These are phyloP conservation scores for Dactylorhiza incarnata DNA, from an alignment of 106 monocot genomes.

Conservation along the genomic window DNA sequence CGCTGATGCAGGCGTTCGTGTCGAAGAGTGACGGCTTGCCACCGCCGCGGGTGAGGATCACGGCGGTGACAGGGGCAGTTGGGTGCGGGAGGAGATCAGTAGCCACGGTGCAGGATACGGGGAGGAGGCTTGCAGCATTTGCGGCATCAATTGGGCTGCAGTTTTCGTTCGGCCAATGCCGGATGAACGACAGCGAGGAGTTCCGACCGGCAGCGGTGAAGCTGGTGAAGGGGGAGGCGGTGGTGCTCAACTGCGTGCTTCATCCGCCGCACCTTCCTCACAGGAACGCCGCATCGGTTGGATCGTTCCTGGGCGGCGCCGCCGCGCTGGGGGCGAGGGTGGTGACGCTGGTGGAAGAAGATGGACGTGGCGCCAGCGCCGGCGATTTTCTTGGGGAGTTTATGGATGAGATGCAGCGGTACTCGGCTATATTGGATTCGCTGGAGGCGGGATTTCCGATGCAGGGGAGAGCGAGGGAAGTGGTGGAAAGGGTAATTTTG, in stretches of 20 bases:
- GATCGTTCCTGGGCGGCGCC: slow-evolving; percentile 22
- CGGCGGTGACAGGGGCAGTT: slow-evolving; percentile 21
- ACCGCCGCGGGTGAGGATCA: slow-evolving; percentile 47
- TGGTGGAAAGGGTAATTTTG: slow-evolving; percentile 27
- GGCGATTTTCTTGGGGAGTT: slow-evolving; percentile 17
- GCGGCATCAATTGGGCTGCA: slow-evolving; percentile 40
- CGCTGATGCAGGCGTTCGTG: slow-evolving; percentile 38
- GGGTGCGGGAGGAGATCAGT: background rate
- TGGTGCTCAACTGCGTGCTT: slow-evolving; percentile 37
- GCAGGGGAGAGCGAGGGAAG: slow-evolving; percentile 17
- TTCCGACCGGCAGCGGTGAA: slow-evolving; percentile 24
- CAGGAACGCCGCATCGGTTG: slow-evolving; percentile 11
- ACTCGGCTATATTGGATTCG: slow-evolving; percentile 22
- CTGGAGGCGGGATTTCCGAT: slow-evolving; percentile 23
- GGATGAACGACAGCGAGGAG: slow-evolving; percentile 26
- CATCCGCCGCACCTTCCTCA: slow-evolving; percentile 16
- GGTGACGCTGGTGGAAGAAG: slow-evolving; percentile 22
- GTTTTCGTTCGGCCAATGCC: slow-evolving; percentile 38
- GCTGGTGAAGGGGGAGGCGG: slow-evolving; percentile 31
- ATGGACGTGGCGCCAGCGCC: background rate
- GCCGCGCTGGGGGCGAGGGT: slow-evolving; percentile 3
- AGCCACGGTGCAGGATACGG: slow-evolving; percentile 26
- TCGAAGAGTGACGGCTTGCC: slow-evolving; percentile 13
- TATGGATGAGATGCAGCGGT: slow-evolving; percentile 20
- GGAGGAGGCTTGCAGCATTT: slow-evolving; percentile 35